Evolutionary conservation across 371 early-diverging fungal genomes (phyloP), one percentile per base, ranked within the genome.

Genomic region (Haplosporangium sp.): DNA sequence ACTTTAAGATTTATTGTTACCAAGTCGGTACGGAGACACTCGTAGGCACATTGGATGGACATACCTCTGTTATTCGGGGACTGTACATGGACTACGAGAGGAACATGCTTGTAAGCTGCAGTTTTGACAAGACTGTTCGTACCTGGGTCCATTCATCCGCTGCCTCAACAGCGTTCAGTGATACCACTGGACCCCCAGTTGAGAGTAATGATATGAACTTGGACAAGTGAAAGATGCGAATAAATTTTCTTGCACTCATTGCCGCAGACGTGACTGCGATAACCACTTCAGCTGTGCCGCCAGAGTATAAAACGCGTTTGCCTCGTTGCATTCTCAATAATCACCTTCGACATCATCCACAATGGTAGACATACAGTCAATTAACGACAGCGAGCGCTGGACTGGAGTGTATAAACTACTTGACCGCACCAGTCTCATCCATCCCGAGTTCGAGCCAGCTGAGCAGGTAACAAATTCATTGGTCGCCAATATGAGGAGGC

Each of bases 21-120:
- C 89, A 92, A 40, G 86, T 88, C n/a, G 85, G 83, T n/a, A 77
- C 86, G 0, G 90, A 88, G 11, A 74, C 70, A 29, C 57, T 85
- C 5, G 74, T 89, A 0, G 81, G 75, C 10, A 83, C 80, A 41
- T 65, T 93, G 55, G 64, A 69, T 10, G 91, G 92, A 37, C 86
- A 92, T 65, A 65, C 69, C 14, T 86, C 83, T 11, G 69, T 83
- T 43, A 77, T 92, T 12, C 74, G 89, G 18, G 81, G 83, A 0
- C 70, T 87, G 53, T 72, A 56, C 54, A 82, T 72, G 73, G 86
- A 86, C 63, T 16, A 56, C 10, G 64, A 74, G 7, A 64, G 71
- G 40, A 71, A 80, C 29, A 58, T 82, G 57, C 69, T 87, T 5
- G 65, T 87, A 42, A 83, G 82, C 59, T 82, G 86, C 55, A 77